Conservation (phyloP, 2,329 filamentous ascomycete species). For the Arthroderma uncinatum region DNA sequence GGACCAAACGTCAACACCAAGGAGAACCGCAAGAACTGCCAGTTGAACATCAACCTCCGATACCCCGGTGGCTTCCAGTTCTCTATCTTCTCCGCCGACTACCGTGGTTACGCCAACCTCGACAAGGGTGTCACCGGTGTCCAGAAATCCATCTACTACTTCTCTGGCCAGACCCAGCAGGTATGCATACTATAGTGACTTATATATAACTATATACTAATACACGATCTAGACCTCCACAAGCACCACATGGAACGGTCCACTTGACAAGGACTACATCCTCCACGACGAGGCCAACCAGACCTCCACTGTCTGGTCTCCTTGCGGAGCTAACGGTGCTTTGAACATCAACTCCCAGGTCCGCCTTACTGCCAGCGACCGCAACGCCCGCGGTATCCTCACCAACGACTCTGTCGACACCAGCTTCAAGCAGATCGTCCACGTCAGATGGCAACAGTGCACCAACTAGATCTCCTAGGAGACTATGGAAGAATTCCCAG, state of each 20-base stretch:
- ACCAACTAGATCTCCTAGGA: slow-evolving; percentile 6
- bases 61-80: slow-evolving; percentile 45
- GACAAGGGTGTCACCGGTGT: slow-evolving; percentile 38
- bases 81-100: slow-evolving; percentile 42
- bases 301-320: slow-evolving; percentile 42
- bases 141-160: slow-evolving; percentile 46
- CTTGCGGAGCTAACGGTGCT: slow-evolving; percentile 40
- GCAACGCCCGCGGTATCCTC: slow-evolving; percentile 30
- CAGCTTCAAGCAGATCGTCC: slow-evolving; percentile 35
- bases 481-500: background rate
- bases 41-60: slow-evolving; percentile 42
- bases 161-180: slow-evolving; percentile 38
- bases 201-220: background rate
- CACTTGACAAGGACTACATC: slow-evolving; percentile 34
- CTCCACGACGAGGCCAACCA: slow-evolving; percentile 38
- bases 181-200: slow-evolving; percentile 18
- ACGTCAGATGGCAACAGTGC: slow-evolving; percentile 38
- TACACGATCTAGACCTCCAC: slow-evolving; percentile 23
- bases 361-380: slow-evolving; percentile 28
- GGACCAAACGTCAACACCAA: slow-evolving; percentile 35
- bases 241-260: slow-evolving; percentile 34
- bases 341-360: slow-evolving; percentile 47
- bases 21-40: slow-evolving; percentile 44
- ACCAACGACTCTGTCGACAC: slow-evolving; percentile 42
- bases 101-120: slow-evolving; percentile 42